Base-by-base conservation (phyloP, 129 eudicot genomes). In the Sambucus nigra region DNA sequence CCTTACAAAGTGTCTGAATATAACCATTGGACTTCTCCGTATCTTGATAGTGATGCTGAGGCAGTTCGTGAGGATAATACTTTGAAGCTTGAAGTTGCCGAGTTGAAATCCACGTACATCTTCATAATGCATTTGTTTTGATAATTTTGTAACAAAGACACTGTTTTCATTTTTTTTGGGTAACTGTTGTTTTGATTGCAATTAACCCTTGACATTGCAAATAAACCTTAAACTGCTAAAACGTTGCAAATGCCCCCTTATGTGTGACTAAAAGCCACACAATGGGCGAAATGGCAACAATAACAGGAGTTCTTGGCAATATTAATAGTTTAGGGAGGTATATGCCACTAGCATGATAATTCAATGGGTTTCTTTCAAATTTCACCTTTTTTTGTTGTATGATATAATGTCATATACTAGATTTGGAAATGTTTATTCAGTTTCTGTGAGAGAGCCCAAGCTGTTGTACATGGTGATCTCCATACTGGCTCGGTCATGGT, bases 401-500 rank as follows among this genome's bases (percentile, higher is more conserved):
- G 47, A 26, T 25, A 39, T 50, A 10, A 2, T 25, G n/a, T 23
- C 5, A 7, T 73, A n/a, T n/a, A n/a, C n/a, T n/a, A n/a, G n/a
- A n/a, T n/a, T n/a, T n/a, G n/a, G n/a, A n/a, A n/a, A n/a, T n/a
- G n/a, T n/a, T n/a, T n/a, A n/a, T n/a, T 25, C 78, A 91, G 98
- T 70, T 91, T 91, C 61, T 91, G 98, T 65, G 95, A 91, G 70
- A 81, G 71, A 60, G 60, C 98, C 51, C 98, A 89, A 76, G 95
- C 95, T 53, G 71, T 89, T 52, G 68, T 89, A 62, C 98, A 89
- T 26, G 94, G 98, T 15, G 98, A 91, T 79, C 95, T 85, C 47
- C 98, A 91, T 68, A 91, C 95, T 14, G 81, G 98, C 69, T 91
- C 98, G 1, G 70, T 91, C 57, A 91, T 91, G 95, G 98, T 86